Base-by-base conservation (phyloP, 1,284 basidiomycete genomes). In the Naganishia cerealis region DNA sequence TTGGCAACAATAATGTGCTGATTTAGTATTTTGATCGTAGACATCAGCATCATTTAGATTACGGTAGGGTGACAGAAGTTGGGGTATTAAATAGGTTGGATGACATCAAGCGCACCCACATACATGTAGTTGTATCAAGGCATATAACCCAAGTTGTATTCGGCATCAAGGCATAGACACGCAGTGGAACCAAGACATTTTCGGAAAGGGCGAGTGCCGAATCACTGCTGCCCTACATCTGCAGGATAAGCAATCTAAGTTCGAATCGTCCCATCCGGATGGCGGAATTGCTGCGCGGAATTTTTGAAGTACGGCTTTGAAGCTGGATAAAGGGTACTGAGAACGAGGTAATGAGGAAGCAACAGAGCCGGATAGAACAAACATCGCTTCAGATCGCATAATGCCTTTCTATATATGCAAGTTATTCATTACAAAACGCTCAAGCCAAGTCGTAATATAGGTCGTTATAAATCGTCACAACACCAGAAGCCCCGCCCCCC, bases 401-500 rank as follows among this genome's bases (percentile, higher is more conserved):
- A 3, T 21, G n/a, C 13, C n/a, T 8, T 3, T 50, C 46, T 50
- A 50, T 50, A 8, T 13, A 50, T 50, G 46, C 46, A 50, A n/a
- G 24, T 50, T 24, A 50, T 50, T 50, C n/a, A 24, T 50, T 50
- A 50, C 46, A 50, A 24, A 9, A 50, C 24, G 46, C 46, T 24
- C 46, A 13, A 50, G 21, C 24, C 50, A 50, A 26, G 61, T 63
- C 61, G 61, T 63, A 29, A 63, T 40, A 53, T 53, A 39, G 18
- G 63, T 66, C 63, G 63, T 66, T 12, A 66, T 57, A 56, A 43
- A 54, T 66, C 54, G 54, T 56, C 38, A 55, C 46, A 40, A 56
- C 56, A 54, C 33, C 36, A 21, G 16, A 16, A 33, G 29, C 29
- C 29, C 29, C 29, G n/a, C n/a, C 6, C 29, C 29, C 29, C 29